Conservation (phyloP, 2,329 filamentous ascomycete genomes). For the Pseudocercospora cruenta region DNA sequence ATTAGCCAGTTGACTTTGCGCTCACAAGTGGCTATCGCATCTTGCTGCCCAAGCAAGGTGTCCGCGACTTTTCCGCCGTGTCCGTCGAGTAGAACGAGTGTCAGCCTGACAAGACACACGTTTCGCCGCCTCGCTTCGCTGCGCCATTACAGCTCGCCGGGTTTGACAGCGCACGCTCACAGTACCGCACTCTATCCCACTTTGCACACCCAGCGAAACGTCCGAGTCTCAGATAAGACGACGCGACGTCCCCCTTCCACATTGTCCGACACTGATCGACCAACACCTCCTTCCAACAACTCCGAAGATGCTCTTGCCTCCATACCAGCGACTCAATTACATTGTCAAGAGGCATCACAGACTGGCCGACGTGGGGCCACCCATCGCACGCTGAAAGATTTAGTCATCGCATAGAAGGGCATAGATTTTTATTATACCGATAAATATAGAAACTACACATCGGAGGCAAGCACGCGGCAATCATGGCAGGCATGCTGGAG, state of each 20-base stretch:
- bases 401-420: neutral
- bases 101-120: neutral
- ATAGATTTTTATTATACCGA: neutral
- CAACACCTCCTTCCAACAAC: constrained; percentile 11
- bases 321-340: constrained; percentile 31
- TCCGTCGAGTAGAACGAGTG: neutral
- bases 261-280: neutral
- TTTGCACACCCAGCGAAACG: constrained; percentile 11
- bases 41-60: constrained; percentile 23
- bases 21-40: constrained; percentile 9
- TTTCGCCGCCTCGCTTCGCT: neutral
- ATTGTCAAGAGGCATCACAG: constrained; percentile 38
- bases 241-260: constrained; percentile 9
- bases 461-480: constrained; percentile 6
- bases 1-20: constrained; percentile 6
- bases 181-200: constrained; percentile 8
- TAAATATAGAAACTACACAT: constrained; percentile 4
- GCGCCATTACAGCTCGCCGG: neutral
- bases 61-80: neutral
- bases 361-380: constrained; percentile 27
- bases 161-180: constrained; percentile 5
- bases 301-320: constrained; percentile 37
- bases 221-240: constrained; percentile 22
- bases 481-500: constrained; percentile 26
- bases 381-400: constrained; percentile 33